Percentiles rank a stretch among this genome's conserved stretches.
Conservation (phyloP, 1,284 basidiomycete species). For the Puccinia coronata region DNA sequence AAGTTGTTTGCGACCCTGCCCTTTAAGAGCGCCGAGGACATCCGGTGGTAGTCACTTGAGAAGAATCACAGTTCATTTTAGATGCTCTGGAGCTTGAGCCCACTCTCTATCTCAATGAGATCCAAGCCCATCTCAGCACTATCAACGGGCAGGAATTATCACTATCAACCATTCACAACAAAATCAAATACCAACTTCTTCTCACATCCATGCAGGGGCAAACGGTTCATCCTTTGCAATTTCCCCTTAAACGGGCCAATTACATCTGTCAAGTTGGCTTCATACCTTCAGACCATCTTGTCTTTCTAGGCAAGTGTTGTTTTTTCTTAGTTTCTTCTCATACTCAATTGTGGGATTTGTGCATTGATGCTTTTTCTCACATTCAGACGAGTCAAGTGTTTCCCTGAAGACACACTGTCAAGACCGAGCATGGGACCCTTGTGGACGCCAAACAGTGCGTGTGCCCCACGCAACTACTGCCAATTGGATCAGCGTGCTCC, state of each 20-base stretch:
- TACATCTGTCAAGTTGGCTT: neutral
- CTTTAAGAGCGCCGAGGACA: neutral
- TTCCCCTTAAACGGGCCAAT: neutral
- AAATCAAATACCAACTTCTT: neutral
- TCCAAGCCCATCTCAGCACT: neutral
- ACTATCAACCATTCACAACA: neutral
- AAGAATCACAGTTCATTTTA: neutral
- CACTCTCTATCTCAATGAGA: neutral
- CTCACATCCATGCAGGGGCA: neutral
- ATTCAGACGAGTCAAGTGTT: conserved; percentile 3
- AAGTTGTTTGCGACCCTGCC: neutral
- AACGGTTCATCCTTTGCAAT: too few relatives aligned
- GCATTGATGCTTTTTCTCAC: neutral
- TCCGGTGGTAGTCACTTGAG: neutral
- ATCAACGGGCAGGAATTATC: neutral
- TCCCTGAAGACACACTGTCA: neutral
- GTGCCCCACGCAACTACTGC: neutral
- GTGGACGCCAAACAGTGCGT: neutral
- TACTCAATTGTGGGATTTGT: neutral
- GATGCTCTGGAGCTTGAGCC: neutral
- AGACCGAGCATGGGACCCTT: neutral
- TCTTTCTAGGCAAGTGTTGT: neutral
- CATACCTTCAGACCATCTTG: neutral
- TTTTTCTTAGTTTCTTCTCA: neutral
- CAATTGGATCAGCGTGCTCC: neutral